phyloP scores from a whole-genome alignment of 176 grass and related monocot species.

The Ensete ventricosum region DNA sequence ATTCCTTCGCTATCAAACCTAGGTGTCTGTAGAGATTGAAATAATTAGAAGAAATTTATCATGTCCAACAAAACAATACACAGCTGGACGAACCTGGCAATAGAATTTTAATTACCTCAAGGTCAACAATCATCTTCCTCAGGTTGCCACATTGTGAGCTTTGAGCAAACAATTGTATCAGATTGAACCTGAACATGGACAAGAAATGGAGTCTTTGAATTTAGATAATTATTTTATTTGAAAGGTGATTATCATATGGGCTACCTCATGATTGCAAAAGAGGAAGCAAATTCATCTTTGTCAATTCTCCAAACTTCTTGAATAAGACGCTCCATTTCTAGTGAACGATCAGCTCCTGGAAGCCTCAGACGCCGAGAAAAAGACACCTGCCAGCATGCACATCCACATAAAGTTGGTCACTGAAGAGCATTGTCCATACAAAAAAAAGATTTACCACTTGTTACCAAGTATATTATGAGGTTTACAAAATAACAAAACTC shows the following conservation, averaged over 20 bases:
- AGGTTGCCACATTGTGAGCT: constrained; percentile 47
- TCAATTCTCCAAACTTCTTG: constrained; percentile 72
- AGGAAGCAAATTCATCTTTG: constrained; percentile 82
- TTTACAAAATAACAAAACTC: constrained; percentile 5
- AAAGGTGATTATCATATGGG: background rate
- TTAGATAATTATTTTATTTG: constrained; percentile 18
- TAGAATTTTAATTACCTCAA: constrained; percentile 41
- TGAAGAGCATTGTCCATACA: background rate
- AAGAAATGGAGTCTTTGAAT: constrained; percentile 6
- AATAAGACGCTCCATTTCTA: constrained; percentile 38
- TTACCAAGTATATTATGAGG: background rate
- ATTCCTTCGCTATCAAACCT: constrained; percentile 90
- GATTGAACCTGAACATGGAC: constrained; percentile 48
- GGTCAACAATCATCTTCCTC: constrained; percentile 75
- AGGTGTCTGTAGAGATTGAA: constrained; percentile 43
- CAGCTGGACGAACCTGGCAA: background rate
- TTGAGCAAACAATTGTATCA: constrained; percentile 69
- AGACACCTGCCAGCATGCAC: constrained; percentile 52
- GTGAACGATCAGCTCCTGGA: constrained; percentile 51
- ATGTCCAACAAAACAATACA: constrained; percentile 2
- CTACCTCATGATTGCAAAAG: constrained; percentile 83
- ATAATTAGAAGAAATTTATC: constrained; percentile 13
- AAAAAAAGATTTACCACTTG: background rate
- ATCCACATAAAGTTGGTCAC: constrained; percentile 14
- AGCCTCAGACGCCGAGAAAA: constrained; percentile 62